phyloP scores from a whole-genome alignment of 2,329 filamentous ascomycete species.

The Pyrenochaeta sp. region DNA sequence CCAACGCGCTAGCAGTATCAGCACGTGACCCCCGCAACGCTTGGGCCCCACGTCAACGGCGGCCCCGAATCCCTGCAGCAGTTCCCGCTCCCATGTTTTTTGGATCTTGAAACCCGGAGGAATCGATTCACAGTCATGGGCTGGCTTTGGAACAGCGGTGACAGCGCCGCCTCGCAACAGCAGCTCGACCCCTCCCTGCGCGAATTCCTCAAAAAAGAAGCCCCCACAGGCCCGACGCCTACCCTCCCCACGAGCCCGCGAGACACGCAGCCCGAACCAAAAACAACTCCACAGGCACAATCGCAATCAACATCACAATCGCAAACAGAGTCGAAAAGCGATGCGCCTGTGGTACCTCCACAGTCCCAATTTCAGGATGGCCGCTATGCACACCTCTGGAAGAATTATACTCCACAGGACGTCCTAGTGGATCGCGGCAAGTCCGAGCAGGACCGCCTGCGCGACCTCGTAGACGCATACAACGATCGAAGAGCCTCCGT shows the following conservation, averaged over 20 bases:
- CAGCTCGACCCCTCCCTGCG: slow-evolving; percentile 83
- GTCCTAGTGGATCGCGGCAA: slow-evolving; percentile 74
- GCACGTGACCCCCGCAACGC: slow-evolving; percentile 14
- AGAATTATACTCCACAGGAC: slow-evolving; percentile 78
- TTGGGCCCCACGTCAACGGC: slow-evolving; percentile 11
- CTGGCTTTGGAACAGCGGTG: slow-evolving; percentile 65
- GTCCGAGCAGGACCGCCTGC: slow-evolving; percentile 80
- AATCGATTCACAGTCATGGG: slow-evolving; percentile 67
- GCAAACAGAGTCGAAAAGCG: too few relatives aligned
- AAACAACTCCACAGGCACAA: slow-evolving; percentile 14
- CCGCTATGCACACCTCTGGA: slow-evolving; percentile 88
- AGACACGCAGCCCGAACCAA: slow-evolving; percentile 34
- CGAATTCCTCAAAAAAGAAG: slow-evolving; percentile 84
- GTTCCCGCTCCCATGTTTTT: too few relatives aligned
- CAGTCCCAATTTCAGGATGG: slow-evolving; percentile 72
- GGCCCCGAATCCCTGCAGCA: slow-evolving; percentile 17
- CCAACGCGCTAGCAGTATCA: slow-evolving; percentile 19
- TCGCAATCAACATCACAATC: too few relatives aligned
- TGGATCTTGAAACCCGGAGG: too few relatives aligned
- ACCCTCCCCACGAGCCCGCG: slow-evolving; percentile 33
- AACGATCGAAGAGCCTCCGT: slow-evolving; percentile 82
- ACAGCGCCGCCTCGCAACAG: slow-evolving; percentile 60
- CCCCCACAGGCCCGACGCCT: slow-evolving; percentile 70
- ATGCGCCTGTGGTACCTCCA: slow-evolving; percentile 51
- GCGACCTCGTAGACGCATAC: slow-evolving; percentile 81